Evolutionary conservation across 2,329 filamentous ascomycete species (phyloP), one percentile per base, ranked within the genome.

Genomic region (Setomelanomma holmii): DNA sequence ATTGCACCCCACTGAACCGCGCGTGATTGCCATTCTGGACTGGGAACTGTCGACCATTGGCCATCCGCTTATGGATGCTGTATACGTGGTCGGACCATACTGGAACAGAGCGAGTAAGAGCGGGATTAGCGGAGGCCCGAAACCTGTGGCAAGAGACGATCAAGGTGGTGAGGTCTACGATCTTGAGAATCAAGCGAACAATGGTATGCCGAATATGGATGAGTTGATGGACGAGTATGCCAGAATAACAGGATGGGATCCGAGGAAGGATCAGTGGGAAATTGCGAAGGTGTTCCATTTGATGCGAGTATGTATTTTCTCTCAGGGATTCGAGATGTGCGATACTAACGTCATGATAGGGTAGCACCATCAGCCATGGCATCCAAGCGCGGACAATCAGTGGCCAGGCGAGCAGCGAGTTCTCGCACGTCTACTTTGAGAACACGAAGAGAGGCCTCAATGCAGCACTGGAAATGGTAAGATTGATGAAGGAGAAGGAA

Each of bases 21-120:
- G 87, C 40, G 92, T 98, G 12, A 91, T 98, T 75, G 93, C 92
- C 1, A 91, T 98, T 46, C 78, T 98, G 6, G 95, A 98, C 78
- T 98, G 93, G 93, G 93, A 98, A 76, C 92, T 98, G 89, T 92
- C 91, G 36, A 98, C 93, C 0, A 86, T 97, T 49, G 93, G 93
- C 10, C 93, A 99, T 72, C 93, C 95, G 1, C 84, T 97, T 21
- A 92, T 90, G 27, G 93, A 98, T 73, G 82, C 96, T 33, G 86
- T 89, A 71, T 98, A 97, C 75, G 81, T 96, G n/a, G 74, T 86
- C 11, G 72, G 66, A 3, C 79, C 79, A 1, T 80, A 74, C 58
- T 77, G 76, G 47, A 78, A 76, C 20, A 71, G 76, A 1, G 60
- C 56, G 14, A 60, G 23, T 65, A 67, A 34, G 63, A 67, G 24